Base-by-base conservation (phyloP, 2,329 filamentous ascomycete species). In the Rasamsonia emersonii region DNA sequence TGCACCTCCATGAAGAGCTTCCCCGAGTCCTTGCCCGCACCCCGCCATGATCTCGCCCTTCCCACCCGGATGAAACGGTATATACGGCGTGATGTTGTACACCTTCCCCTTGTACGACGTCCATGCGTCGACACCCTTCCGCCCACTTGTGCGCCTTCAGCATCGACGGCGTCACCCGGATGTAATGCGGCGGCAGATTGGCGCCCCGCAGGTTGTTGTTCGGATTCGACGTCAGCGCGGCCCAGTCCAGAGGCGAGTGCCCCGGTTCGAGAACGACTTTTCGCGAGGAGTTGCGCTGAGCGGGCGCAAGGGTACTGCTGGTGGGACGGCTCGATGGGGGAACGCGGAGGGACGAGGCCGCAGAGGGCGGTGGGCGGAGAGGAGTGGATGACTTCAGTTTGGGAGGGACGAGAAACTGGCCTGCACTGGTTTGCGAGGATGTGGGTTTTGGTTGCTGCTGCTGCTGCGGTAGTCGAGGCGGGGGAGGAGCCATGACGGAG, bases 161-260 rank as follows among this genome's bases (percentile, higher is more conserved):
- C 70, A 85, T 75, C 4, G 78, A 79, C 1, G 89, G 88, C 4
- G 88, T 84, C 20, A 98, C 86, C 27, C 82, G 77, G 62, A 67
- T 76, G 69, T 36, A 71, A 46, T 39, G 82, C 43, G 61, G 50
- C 0, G 77, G 60, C 9, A 64, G 43, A 30, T 59, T 54, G 31
- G 50, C 52, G 23, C 75, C 75, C n/a, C 82, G 79, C 16, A 86
- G 73, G 41, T 86, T 79, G 18, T 73, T 67, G 18, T 62, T 63
- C 8, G 79, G 77, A 28, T 69, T 62, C 13, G 70, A 68, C 1
- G 76, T 73, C 1, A 94, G 73, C 4, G 81, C 77, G 9, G 91
- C 91, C 91, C 91, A 98, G 71, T 98, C 91, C 9, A 98, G 77
- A 0, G 91, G 89, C 2, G 86, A 94, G 65, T 89, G 88, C 18